A percentile compares a stretch with the other conserved stretches of the same genome.
Conservation (phyloP, 495 filamentous ascomycete genomes). For the Articulospora tetracladia region DNA sequence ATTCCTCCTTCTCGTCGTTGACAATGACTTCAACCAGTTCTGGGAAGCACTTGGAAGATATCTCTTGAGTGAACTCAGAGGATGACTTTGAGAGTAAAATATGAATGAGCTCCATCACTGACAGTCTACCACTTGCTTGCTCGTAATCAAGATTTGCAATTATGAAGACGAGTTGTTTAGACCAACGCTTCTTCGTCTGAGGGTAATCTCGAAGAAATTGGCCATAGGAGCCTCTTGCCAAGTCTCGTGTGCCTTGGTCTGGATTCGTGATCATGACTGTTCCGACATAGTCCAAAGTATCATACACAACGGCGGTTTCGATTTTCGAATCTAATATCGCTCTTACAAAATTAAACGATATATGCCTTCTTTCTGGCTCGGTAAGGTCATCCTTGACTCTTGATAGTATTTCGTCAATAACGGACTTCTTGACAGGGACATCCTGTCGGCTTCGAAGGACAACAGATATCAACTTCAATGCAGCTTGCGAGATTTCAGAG, state of each 20-base stretch:
- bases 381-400: constrained; percentile 86
- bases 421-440: constrained; percentile 70
- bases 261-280: constrained; percentile 97
- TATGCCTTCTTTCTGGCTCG: constrained; percentile 83
- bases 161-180: constrained; percentile 84
- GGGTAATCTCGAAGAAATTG: constrained; percentile 95
- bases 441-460: constrained; percentile 77
- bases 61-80: constrained; percentile 74
- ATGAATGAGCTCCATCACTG: constrained; percentile 86
- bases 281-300: constrained; percentile 81
- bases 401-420: constrained; percentile 78
- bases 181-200: constrained; percentile 79
- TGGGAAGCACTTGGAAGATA: constrained; percentile 77
- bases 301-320: constrained; percentile 83
- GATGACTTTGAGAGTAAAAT: constrained; percentile 77
- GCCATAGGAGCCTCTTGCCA: constrained; percentile 84
- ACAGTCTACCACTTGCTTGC: constrained; percentile 79
- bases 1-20: constrained; percentile 84
- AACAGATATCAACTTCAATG: constrained; percentile 80
- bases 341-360: constrained; percentile 89
- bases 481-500: constrained; percentile 76
- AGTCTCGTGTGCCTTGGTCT: constrained; percentile 75
- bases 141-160: constrained; percentile 89
- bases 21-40: constrained; percentile 79
- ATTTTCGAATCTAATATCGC: constrained; percentile 81